Evolutionary conservation across 225 moss, liverwort and hornwort genomes (phyloP).

Genomic region (Polytrichum commune): DNA sequence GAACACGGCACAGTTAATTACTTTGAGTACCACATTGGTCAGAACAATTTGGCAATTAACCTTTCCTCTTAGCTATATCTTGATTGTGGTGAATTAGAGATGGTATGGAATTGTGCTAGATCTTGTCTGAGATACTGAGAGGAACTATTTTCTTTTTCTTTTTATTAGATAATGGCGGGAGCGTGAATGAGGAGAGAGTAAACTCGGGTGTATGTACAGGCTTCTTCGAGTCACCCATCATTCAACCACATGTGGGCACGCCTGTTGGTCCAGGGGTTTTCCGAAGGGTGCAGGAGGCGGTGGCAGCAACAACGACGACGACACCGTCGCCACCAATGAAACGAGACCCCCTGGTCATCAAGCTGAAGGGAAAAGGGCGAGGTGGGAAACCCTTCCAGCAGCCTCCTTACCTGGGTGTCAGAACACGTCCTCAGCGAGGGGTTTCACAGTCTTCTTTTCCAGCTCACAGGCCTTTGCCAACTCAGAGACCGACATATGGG

Average conservation of each 20-base stretch:
- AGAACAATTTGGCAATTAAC: no score
- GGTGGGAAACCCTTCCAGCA: slow-evolving; percentile 22
- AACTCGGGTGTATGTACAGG: slow-evolving; percentile 14
- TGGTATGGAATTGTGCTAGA: no score
- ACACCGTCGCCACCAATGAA: neutral
- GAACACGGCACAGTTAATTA: no score
- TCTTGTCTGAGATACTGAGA: slow-evolving; percentile 6
- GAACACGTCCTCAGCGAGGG: slow-evolving; percentile 7
- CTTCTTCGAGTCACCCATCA: slow-evolving; percentile 2
- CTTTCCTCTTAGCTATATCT: no score
- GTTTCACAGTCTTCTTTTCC: slow-evolving; percentile 12
- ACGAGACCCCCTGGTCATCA: slow-evolving; percentile 30
- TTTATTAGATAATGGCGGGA: slow-evolving; percentile 14
- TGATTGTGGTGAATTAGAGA: no score
- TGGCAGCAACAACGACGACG: neutral
- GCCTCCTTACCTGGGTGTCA: slow-evolving; percentile 22
- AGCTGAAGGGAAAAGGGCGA: slow-evolving; percentile 28
- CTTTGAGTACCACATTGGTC: no score
- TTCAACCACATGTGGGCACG: slow-evolving; percentile 5
- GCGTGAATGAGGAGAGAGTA: slow-evolving; percentile 13
- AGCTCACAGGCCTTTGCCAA: slow-evolving; percentile 10
- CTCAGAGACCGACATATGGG: slow-evolving; percentile 5
- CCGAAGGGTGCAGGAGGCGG: neutral
- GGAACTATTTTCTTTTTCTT: slow-evolving; percentile 1
- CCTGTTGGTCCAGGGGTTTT: slow-evolving; percentile 7